Evolutionary conservation across 2,329 filamentous ascomycete species (phyloP), one percentile per base, ranked within the genome.

Genomic region (Aspergillus sp.): DNA sequence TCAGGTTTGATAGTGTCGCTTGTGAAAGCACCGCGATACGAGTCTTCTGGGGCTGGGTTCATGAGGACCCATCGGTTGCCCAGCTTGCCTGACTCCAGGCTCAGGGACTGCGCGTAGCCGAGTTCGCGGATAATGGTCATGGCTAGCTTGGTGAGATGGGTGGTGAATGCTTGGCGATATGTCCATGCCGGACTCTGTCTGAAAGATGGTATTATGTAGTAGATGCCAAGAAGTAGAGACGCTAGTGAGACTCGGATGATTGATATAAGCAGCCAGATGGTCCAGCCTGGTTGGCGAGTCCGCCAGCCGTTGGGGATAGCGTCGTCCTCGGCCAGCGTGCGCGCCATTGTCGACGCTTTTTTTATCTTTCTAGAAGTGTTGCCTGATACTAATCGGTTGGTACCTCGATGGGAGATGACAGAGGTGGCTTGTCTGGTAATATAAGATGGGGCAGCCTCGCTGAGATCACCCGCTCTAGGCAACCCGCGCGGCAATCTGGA

Each of bases 271-370:
- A 41, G 13, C 52, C 52, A 55, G 28, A 55, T 45, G 52, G 38
- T 30, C 15, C 15, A 17, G 12, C 52, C 52, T 8, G 52, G 52
- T 21, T 55, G 52, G 2, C 52, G 32, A 9, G 38, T 55, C 21
- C 52, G 52, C 52, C 52, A 55, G 28, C 25, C 52, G 25, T 15
- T 55, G n/a, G 52, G 52, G 13, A 55, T 28, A n/a, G 52, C 36
- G 19, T 55, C 28, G 10, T n/a, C 12, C 10, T 55, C 52, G 13
- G 52, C 52, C 15, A 39, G 45, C 43, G 15, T 23, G 41, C 38
- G 52, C 23, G 28, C 17, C 41, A 43, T 55, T 2, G 4, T 30
- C 15, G 21, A 25, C n/a, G 41, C 19, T 36, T 36, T 36, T 12
- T 13, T 5, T 36, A 3, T 5, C 28, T 30, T 30, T 30, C 9